These are phyloP conservation scores for Exobasidium cylindrosporum DNA, from an alignment of 1,284 basidiomycete species.

Conservation along the genomic window DNA sequence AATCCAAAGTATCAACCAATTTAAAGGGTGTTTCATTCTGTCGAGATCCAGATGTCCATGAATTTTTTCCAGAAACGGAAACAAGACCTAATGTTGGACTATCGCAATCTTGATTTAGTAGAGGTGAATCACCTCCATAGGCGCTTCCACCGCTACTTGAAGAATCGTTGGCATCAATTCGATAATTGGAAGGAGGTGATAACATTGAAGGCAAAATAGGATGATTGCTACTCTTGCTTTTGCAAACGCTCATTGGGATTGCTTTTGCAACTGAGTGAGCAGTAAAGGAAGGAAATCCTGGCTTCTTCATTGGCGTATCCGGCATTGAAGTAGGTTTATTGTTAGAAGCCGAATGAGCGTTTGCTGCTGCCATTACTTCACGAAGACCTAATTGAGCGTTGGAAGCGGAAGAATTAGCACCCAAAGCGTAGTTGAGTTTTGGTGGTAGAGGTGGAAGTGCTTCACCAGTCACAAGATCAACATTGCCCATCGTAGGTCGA, in stretches of 20 bases:
- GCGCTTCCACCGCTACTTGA: constrained; percentile 13
- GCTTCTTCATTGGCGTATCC: constrained; percentile 55
- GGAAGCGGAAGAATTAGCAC: background rate
- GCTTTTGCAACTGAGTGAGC: background rate
- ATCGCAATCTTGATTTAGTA: constrained; percentile 30
- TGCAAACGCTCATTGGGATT: background rate
- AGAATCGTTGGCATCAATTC: background rate
- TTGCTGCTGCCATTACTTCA: constrained; percentile 49
- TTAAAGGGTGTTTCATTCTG: background rate
- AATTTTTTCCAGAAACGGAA: constrained; percentile 12
- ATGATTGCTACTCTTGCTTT: background rate
- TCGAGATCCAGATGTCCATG: background rate
- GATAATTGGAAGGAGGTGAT: background rate
- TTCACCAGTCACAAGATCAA: constrained; percentile 20
- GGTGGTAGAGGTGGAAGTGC: constrained; percentile 27
- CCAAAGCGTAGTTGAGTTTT: constrained; percentile 9
- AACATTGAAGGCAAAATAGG: background rate
- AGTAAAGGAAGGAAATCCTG: constrained; percentile 8
- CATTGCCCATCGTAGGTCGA: constrained; percentile 8
- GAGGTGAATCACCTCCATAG: constrained; percentile 25
- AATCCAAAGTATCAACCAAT: background rate
- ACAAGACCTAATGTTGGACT: constrained; percentile 35
- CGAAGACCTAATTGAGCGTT: constrained; percentile 30
- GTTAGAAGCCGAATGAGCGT: constrained; percentile 30
- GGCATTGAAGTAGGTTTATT: constrained; percentile 49